Evolutionary conservation across 2,329 filamentous ascomycete genomes (phyloP), one percentile per base, ranked within the genome.

Genomic region (Pestalotiopsis fici): DNA sequence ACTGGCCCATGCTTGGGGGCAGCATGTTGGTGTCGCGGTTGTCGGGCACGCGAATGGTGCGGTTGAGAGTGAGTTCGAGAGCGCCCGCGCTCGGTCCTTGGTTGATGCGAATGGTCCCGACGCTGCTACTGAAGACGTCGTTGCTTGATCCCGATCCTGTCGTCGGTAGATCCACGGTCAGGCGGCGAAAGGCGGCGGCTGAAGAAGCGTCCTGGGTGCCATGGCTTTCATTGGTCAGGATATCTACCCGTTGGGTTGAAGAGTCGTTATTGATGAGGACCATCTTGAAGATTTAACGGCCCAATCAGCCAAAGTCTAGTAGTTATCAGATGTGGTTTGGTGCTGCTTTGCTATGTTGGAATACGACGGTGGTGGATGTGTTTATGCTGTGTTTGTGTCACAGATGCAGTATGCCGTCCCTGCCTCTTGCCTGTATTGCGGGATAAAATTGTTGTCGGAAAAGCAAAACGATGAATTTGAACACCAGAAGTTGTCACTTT

Each of bases 41-140:
- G 65, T 85, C 82, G 0, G 81, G 79, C 4, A 85, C 79, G 18
- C 82, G 78, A 28, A 85, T 73, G 0, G 81, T 84, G 18, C 82
- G 78, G 43, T 78, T 70, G 65, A 85, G 80, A 1, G 67, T 69
- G 66, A 84, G 80, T 2, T 28, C 25, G 2, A 83, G 72, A 2
- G 15, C 61, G 39, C n/a, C 61, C 35, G n/a, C 27, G n/a, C 12
- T 21, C 12, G 3, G 23, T 21, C 59, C 59, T n/a, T 62, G 59
- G 59, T 62, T 43, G 6, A 62, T 47, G n/a, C 31, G 59, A 15
- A 62, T 47, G 37, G 25, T 47, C 23, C 39, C 59, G 3, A 21
- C 21, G 4, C 59, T 21, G 21, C 21, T 35, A 7, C n/a, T 25
- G 27, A 13, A 13, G 15, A 7, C 21, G n/a, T 18, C 25, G 21